Evolutionary conservation across 2,329 filamentous ascomycete species (phyloP).

Genomic region (Colletotrichum sp.): DNA sequence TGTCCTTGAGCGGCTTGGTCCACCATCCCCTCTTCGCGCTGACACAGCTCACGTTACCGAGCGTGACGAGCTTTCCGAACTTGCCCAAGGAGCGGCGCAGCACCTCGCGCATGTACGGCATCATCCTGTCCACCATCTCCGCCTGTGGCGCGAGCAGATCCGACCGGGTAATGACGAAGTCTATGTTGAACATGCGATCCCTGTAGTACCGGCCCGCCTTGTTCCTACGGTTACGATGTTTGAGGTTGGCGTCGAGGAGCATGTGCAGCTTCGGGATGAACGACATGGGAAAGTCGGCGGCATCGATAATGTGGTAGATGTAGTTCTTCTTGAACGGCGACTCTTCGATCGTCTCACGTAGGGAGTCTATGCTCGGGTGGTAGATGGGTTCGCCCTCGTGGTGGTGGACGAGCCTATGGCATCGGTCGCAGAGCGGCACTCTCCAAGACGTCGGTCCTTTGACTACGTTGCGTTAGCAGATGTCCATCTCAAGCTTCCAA

Average conservation of each 20-base stretch:
- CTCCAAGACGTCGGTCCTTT: neutral
- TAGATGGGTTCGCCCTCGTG: conserved; percentile 73
- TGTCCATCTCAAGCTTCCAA: neutral
- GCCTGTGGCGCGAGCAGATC: conserved; percentile 87
- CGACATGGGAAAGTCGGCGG: conserved; percentile 96
- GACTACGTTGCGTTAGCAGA: neutral
- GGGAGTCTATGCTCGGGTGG: conserved; percentile 81
- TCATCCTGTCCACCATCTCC: conserved; percentile 81
- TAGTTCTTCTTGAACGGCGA: conserved; percentile 92
- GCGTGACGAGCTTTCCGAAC: conserved; percentile 70
- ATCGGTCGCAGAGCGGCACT: conserved; percentile 81
- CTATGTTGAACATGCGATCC: conserved; percentile 77
- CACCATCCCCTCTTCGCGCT: conserved; percentile 90
- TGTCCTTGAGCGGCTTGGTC: conserved; percentile 84
- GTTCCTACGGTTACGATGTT: conserved; percentile 82
- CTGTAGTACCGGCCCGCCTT: conserved; percentile 68
- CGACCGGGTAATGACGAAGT: conserved; percentile 88
- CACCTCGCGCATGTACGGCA: conserved; percentile 83
- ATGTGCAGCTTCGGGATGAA: conserved; percentile 78
- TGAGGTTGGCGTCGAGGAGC: conserved; percentile 74
- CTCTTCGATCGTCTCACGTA: conserved; percentile 84
- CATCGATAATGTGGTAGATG: conserved; percentile 93
- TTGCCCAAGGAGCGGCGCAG: conserved; percentile 78
- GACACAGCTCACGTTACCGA: conserved; percentile 87
- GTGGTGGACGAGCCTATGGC: conserved; percentile 82